Evolutionary conservation across 192 early-diverging fungal genomes (phyloP).

Genomic region (Coemansia nantahalensis): DNA sequence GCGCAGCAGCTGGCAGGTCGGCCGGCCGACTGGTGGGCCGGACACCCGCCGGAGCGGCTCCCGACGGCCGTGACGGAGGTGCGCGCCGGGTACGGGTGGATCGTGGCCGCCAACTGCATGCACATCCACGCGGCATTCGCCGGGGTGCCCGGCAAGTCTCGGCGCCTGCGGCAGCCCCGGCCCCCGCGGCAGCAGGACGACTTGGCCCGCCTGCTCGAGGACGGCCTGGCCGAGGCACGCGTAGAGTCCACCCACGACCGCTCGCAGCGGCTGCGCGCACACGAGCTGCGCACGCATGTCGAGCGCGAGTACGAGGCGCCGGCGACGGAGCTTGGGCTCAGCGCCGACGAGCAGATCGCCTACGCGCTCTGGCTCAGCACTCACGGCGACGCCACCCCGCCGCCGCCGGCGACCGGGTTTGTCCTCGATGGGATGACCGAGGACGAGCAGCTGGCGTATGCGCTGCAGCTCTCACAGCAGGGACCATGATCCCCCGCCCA

Average conservation of each 20-base stretch:
- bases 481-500: too few relatives aligned
- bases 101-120: conserved; percentile 26
- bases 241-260: conserved; percentile 14
- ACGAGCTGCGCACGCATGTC: conserved; percentile 10
- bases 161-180: background rate
- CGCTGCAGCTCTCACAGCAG: conserved; percentile 1
- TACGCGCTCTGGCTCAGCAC: conserved; percentile 37
- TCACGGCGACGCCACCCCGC: too few relatives aligned
- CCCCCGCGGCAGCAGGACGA: background rate
- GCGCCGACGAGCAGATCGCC: conserved; percentile 33
- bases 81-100: conserved; percentile 12
- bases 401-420: background rate
- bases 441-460: conserved; percentile 29
- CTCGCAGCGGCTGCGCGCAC: conserved; percentile 8
- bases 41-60: conserved; percentile 7
- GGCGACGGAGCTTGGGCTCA: conserved; percentile 18
- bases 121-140: conserved; percentile 26
- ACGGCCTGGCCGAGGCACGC: conserved; percentile 18
- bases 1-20: conserved; percentile 19
- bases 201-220: background rate
- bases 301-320: conserved; percentile 32
- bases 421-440: conserved; percentile 17
- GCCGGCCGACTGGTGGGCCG: conserved; percentile 16
- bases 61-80: conserved; percentile 34
- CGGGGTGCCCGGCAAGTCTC: too few relatives aligned